Evolutionary conservation across 148 eudicot species (phyloP), one percentile per base, ranked within the genome.

Genomic region (Chenopodium suecicum): DNA sequence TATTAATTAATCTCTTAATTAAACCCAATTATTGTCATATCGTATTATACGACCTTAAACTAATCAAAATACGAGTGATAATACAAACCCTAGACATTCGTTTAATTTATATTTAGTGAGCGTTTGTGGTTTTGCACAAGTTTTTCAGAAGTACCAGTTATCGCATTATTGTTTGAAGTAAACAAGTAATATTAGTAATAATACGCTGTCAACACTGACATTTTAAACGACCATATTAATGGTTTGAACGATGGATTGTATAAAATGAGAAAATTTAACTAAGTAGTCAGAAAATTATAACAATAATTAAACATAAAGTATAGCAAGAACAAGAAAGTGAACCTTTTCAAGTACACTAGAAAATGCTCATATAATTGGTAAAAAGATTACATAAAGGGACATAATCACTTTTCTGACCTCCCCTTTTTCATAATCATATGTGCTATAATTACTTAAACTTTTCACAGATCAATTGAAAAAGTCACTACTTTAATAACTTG

Each of bases 381-480:
- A 37, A 48, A 79, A 41, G 81, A 78, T 63, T 75, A 70, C 73
- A 79, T 54, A 73, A 89, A 86, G 84, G 80, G 79, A n/a, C 60
- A 79, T 69, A 70, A 81, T 83, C 82, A 83, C 86, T 84, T 84
- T 87, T 73, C 66, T 81, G 65, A 37, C 82, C n/a, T 82, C 79
- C 83, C 83, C 48, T 80, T 80, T 78, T 86, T 85, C 85, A 66
- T 81, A 82, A 89, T 89, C 91, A 87, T 89, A 87, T 71, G 85
- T 68, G 91, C 82, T 83, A 87, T 90, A 86, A 91, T 89, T 84
- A 87, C 87, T 54, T 19, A 72, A 62, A 67, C 84, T 81, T 85
- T 85, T 85, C 79, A 81, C 84, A 73, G 27, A 31, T 56, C 62
- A 11, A 50, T 31, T 73, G 76, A 74, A 78, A 84, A 84, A 81